These are phyloP conservation scores for Litsea cubeba DNA, from an alignment of 164 flowering plant genomes.

Conservation along the genomic window DNA sequence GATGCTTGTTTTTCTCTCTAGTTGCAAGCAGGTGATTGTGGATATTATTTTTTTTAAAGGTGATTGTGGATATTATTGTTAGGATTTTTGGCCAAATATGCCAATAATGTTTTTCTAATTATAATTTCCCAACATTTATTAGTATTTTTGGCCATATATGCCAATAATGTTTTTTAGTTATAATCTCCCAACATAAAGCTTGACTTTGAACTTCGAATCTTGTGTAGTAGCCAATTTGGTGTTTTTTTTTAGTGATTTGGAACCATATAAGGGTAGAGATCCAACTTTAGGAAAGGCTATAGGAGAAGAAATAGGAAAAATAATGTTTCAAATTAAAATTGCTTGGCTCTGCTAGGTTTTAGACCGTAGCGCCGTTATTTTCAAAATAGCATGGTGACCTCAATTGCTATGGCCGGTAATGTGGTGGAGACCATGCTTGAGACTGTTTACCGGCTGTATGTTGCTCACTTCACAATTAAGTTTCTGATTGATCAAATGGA, in stretches of 20 bases:
- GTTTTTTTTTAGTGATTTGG: background rate
- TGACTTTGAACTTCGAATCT: background rate
- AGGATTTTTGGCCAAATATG: background rate
- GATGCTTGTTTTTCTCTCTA: conserved; percentile 85
- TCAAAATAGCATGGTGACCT: too few relatives aligned
- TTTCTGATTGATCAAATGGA: background rate
- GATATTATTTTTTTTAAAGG: too few relatives aligned
- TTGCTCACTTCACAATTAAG: too few relatives aligned
- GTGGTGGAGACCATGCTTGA: background rate
- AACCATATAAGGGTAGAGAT: background rate
- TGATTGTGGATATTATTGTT: background rate
- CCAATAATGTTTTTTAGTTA: too few relatives aligned
- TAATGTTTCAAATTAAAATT: too few relatives aligned
- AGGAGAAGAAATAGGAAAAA: background rate
- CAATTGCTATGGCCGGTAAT: too few relatives aligned
- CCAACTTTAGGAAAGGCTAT: background rate
- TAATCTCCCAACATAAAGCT: background rate
- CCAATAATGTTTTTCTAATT: too few relatives aligned
- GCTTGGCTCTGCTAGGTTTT: background rate
- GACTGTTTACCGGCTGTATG: background rate
- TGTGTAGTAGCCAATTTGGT: background rate
- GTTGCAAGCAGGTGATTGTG: conserved; percentile 75
- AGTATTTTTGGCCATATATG: background rate
- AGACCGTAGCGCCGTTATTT: too few relatives aligned
- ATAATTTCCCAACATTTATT: too few relatives aligned